Percentiles rank a stretch among this genome's conserved stretches.
phyloP scores from a whole-genome alignment of 768 basidiomycete genomes.

The Mrakia gelida region DNA sequence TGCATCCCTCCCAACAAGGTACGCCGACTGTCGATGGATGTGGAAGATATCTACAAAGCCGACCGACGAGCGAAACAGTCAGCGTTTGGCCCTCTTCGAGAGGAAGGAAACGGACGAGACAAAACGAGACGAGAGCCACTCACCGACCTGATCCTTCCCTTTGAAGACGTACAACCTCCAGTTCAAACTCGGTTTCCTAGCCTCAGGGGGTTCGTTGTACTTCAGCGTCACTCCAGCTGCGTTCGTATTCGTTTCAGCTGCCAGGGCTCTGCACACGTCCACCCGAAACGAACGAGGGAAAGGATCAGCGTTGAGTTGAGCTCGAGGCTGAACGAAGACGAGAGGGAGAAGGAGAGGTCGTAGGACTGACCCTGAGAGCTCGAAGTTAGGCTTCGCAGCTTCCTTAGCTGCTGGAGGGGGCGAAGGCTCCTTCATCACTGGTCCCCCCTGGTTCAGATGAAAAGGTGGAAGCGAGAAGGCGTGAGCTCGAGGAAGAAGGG shows the following conservation, averaged over 20 bases:
- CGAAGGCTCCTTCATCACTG: constrained; percentile 41
- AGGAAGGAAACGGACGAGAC: not conserved
- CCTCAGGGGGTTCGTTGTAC: constrained; percentile 98
- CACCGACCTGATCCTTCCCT: constrained; percentile 84
- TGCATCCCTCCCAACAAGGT: constrained; percentile 84
- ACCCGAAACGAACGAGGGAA: not conserved
- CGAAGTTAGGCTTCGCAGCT: constrained; percentile 85
- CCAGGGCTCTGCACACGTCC: constrained; percentile 53
- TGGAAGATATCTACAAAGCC: constrained; percentile 71
- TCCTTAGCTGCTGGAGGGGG: constrained; percentile 32
- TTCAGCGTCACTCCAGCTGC: constrained; percentile 63
- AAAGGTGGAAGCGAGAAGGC: constrained; percentile 45
- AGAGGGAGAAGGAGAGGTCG: not conserved
- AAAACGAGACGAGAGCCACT: constrained; percentile 42
- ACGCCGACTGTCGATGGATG: constrained; percentile 89
- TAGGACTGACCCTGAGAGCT: constrained; percentile 58
- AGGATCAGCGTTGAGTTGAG: not conserved
- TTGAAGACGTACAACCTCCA: constrained; percentile 99
- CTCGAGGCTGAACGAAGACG: not conserved
- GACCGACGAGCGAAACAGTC: not conserved
- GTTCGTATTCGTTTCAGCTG: constrained; percentile 86
- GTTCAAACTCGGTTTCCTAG: constrained; percentile 77
- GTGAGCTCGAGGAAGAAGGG: constrained; percentile 40
- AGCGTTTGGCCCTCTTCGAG: not conserved
- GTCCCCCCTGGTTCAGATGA: constrained; percentile 37